A percentile compares a stretch with the other conserved stretches of the same genome.
These are phyloP conservation scores for Candida insectorum DNA, from an alignment of 805 yeast species.

Conservation along the genomic window DNA sequence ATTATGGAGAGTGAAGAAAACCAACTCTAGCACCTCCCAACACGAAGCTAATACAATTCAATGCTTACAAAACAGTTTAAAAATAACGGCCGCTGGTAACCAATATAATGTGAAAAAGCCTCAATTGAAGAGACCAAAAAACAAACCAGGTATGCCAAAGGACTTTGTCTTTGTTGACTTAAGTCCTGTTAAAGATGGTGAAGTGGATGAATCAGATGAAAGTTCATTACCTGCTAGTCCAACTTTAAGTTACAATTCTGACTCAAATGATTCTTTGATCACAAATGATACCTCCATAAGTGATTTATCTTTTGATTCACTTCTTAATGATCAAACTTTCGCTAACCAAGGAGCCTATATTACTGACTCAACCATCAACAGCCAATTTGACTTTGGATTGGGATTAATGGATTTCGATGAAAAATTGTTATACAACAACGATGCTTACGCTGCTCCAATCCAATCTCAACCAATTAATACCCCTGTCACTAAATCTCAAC, in stretches of 20 bases:
- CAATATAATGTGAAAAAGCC: constrained; percentile 34
- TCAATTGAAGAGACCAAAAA: constrained; percentile 42
- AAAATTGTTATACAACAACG: constrained; percentile 13
- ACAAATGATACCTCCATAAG: constrained; percentile 10
- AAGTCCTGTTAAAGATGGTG: constrained; percentile 35
- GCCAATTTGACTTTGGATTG: constrained; percentile 19
- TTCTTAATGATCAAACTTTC: constrained; percentile 2
- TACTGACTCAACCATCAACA: background rate
- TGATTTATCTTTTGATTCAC: constrained; percentile 8
- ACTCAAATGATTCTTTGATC: constrained; percentile 8
- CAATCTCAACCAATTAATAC: constrained; percentile 4
- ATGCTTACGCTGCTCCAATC: constrained; percentile 12
- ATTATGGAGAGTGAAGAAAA: constrained; percentile 42
- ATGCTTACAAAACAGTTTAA: constrained; percentile 42
- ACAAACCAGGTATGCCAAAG: constrained; percentile 43
- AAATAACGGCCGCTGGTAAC: constrained; percentile 37
- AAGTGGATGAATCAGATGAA: constrained; percentile 15
- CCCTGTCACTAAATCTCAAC: constrained; percentile 20
- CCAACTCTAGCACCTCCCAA: constrained; percentile 11
- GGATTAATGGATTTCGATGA: constrained; percentile 26
- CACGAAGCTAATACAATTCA: constrained; percentile 24
- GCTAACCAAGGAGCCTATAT: background rate
- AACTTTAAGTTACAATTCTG: constrained; percentile 9
- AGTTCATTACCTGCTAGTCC: constrained; percentile 11
- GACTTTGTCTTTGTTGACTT: constrained; percentile 45